phyloP scores from a whole-genome alignment of 2,329 filamentous ascomycete species.

The Aureobasidium zeae region DNA sequence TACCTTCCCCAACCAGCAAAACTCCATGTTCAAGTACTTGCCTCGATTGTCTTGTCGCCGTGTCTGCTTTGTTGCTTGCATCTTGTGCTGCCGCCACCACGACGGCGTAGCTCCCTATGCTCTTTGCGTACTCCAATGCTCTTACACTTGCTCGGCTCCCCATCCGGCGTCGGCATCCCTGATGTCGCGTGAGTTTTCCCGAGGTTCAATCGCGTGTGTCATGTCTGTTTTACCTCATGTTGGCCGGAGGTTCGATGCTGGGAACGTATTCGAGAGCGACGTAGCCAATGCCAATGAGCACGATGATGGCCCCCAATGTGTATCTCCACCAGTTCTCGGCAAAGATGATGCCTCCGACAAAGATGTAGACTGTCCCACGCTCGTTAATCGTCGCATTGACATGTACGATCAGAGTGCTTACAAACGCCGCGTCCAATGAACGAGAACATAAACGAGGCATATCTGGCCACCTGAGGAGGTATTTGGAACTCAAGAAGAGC shows the following conservation, averaged over 20 bases:
- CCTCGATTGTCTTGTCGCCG: too few relatives aligned
- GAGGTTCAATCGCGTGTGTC: background rate
- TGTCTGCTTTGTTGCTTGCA: too few relatives aligned
- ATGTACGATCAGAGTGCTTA: conserved; percentile 42
- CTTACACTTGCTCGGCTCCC: conserved; percentile 45
- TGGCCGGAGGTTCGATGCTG: conserved; percentile 44
- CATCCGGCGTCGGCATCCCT: conserved; percentile 44
- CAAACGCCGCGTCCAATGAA: conserved; percentile 92
- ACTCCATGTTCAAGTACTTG: too few relatives aligned
- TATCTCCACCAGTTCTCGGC: conserved; percentile 57
- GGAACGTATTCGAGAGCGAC: conserved; percentile 42
- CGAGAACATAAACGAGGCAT: conserved; percentile 95
- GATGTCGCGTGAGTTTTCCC: background rate
- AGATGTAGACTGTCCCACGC: conserved; percentile 73
- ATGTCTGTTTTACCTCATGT: conserved; percentile 38
- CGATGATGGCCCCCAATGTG: conserved; percentile 70
- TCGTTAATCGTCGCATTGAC: background rate
- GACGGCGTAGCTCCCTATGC: too few relatives aligned
- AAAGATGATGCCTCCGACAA: conserved; percentile 79
- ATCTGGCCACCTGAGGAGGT: conserved; percentile 81
- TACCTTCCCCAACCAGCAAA: too few relatives aligned
- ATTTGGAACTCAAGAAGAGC: conserved; percentile 66
- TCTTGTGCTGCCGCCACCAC: too few relatives aligned
- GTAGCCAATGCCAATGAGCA: conserved; percentile 70
- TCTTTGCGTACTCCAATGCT: too few relatives aligned